These are phyloP conservation scores for Melampsora medusae DNA, from an alignment of 1,284 basidiomycete species.

Conservation along the genomic window DNA sequence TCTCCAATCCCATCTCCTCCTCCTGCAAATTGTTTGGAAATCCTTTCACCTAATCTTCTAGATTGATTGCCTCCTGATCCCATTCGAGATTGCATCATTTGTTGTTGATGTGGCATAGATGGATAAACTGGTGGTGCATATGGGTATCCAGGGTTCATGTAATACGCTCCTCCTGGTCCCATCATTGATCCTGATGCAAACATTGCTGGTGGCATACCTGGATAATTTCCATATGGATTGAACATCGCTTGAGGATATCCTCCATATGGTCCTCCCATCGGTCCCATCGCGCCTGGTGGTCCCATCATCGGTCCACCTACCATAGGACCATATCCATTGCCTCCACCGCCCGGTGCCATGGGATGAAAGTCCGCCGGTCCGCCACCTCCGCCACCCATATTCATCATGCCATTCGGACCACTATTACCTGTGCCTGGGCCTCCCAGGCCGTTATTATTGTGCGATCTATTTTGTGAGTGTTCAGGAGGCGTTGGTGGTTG, in stretches of 20 bases:
- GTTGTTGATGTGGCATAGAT: slow-evolving; percentile 20
- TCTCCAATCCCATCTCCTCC: background rate
- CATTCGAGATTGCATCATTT: slow-evolving; percentile 10
- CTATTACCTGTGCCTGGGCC: slow-evolving; percentile 1
- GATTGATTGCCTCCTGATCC: background rate
- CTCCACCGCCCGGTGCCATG: slow-evolving; percentile 13
- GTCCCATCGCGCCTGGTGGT: background rate
- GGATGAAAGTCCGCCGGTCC: slow-evolving; percentile 28
- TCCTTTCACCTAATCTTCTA: slow-evolving; percentile 33
- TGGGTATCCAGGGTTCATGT: slow-evolving; percentile 38
- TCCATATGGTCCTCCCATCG: slow-evolving; percentile 28
- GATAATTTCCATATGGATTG: slow-evolving; percentile 17
- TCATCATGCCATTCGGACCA: slow-evolving; percentile 36
- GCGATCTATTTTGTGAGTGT: slow-evolving; percentile 9
- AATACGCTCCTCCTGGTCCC: slow-evolving; percentile 16
- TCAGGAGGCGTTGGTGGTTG: slow-evolving; percentile 34
- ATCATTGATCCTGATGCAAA: background rate
- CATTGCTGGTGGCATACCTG: slow-evolving; percentile 8
- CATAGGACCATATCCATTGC: slow-evolving; percentile 7
- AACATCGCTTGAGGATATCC: slow-evolving; percentile 21
- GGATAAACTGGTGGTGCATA: slow-evolving; percentile 24
- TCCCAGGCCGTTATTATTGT: slow-evolving; percentile 3
- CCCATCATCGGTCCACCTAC: slow-evolving; percentile 26
- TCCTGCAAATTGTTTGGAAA: slow-evolving; percentile 38
- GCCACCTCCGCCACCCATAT: slow-evolving; percentile 6